Base-by-base conservation (phyloP, 2,329 filamentous ascomycete species). In the Phialemoniopsis sp. region DNA sequence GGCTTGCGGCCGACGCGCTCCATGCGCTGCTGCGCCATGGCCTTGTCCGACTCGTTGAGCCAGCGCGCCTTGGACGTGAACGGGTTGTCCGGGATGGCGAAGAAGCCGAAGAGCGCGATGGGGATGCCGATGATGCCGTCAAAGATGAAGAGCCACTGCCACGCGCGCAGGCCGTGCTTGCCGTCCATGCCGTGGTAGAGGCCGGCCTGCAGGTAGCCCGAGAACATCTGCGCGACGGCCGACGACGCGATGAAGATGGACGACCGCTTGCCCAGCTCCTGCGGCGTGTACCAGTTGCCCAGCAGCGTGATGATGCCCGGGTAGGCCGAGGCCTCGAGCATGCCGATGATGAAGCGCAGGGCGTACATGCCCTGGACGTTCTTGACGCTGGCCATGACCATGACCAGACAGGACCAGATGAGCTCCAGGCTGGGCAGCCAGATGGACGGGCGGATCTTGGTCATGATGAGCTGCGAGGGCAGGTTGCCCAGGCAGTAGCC, bases 401-500 rank as follows among this genome's bases (percentile, higher is more conserved):
- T 63, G 1, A 42, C 40, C 4, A 46, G 30, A 12, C 52, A 42
- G 21, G 48, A 60, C 56, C 62, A 65, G 2, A 56, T 46, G 9
- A 65, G 46, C 40, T 47, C 47, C 17, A 63, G 63, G 5, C 51
- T 48, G 0, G 66, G 66, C 5, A 69, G 53, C 49, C 60, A 66
- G 10, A 67, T 41, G 4, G 61, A 64, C 0, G 65, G 63, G 2
- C 61, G 57, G 10, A 68, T 53, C 44, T 56, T 59, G 2, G 59
- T 67, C 46, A 63, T 57, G 41, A 66, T 56, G 29, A 68, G 41
- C 29, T 63, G 66, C 5, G 57, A 60, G 3, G 64, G 60, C 31
- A 60, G 55, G 29, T 66, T 57, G 0, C 63, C 60, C 56, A 82
- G 62, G 0, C 78, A 72, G 46, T 83, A 83, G 8, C 79, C 79